Conservation (phyloP, 768 basidiomycete genomes). For the Suillus lakei region DNA sequence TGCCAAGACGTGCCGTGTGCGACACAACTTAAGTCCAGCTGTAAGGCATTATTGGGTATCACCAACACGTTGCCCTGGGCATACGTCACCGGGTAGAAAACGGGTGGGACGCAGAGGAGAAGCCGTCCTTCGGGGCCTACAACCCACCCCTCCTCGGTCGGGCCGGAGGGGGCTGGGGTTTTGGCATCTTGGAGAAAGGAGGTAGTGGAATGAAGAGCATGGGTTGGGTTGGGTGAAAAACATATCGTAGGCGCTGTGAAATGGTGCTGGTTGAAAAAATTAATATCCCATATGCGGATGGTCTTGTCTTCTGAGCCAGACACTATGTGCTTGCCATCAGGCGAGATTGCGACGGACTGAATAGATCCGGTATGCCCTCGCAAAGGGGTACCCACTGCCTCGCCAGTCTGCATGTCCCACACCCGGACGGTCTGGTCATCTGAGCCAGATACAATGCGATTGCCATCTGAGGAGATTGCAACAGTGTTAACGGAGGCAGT, state of each 20-base stretch:
- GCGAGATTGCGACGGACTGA: too few species aligned
- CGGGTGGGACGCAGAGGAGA: conserved; percentile 4
- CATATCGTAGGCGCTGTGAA: not conserved
- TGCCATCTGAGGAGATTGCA: too few species aligned
- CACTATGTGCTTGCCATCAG: not conserved
- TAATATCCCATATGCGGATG: conserved; percentile 5
- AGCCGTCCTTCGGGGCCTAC: not conserved
- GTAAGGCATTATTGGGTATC: not conserved
- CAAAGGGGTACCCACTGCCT: too few species aligned
- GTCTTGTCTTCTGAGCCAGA: not conserved
- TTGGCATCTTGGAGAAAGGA: not conserved
- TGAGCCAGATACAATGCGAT: too few species aligned
- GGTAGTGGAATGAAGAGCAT: not conserved
- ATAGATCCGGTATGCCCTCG: too few species aligned
- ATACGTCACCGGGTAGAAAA: not conserved
- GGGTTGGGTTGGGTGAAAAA: not conserved
- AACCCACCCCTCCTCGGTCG: not conserved
- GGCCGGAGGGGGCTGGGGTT: not conserved
- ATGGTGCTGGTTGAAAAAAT: not conserved
- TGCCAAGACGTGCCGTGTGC: not conserved
- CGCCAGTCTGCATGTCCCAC: too few species aligned
- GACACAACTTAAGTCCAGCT: not conserved
- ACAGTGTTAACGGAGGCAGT: too few species aligned
- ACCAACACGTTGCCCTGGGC: conserved; percentile 1
- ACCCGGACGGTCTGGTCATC: too few species aligned